Evolutionary conservation across 2,329 filamentous ascomycete species (phyloP).

Genomic region (Trichoderma asperellum): DNA sequence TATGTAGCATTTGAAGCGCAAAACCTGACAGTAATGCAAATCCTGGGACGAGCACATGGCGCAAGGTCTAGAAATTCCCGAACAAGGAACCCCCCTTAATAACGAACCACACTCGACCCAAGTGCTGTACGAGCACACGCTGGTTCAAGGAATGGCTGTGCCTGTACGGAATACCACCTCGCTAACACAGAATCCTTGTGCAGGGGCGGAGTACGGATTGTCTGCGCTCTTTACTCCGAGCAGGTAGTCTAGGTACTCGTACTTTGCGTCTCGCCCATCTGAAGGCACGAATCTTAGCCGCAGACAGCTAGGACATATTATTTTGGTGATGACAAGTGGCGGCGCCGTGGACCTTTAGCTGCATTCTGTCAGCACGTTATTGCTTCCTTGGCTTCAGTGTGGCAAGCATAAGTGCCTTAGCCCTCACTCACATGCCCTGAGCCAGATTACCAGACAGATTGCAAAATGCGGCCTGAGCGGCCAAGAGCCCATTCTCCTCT

Average conservation of each 20-base stretch:
- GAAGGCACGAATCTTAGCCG: slow-evolving; percentile 3
- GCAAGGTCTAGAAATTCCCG: slow-evolving; percentile 10
- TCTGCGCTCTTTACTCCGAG: background rate
- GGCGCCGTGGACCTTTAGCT: slow-evolving; percentile 13
- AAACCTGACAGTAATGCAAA: background rate
- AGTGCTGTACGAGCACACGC: background rate
- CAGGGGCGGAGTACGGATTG: background rate
- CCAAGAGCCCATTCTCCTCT: background rate
- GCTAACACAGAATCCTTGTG: background rate
- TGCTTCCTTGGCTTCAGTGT: background rate
- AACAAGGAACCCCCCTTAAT: slow-evolving; percentile 3
- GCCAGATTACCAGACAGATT: slow-evolving; percentile 6
- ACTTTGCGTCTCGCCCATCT: background rate
- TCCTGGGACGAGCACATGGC: slow-evolving; percentile 12
- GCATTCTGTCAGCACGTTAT: slow-evolving; percentile 25
- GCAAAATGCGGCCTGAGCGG: background rate
- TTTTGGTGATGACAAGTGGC: slow-evolving; percentile 3
- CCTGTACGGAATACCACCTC: background rate
- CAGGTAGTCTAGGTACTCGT: background rate
- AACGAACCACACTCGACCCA: background rate
- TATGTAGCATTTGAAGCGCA: background rate
- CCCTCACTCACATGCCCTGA: slow-evolving; percentile 7
- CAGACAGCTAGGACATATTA: slow-evolving; percentile 8
- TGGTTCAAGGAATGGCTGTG: background rate
- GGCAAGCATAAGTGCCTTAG: slow-evolving; percentile 14